Base-by-base conservation (phyloP, 495 filamentous ascomycete species). In the Astrothelium subdiscretum region DNA sequence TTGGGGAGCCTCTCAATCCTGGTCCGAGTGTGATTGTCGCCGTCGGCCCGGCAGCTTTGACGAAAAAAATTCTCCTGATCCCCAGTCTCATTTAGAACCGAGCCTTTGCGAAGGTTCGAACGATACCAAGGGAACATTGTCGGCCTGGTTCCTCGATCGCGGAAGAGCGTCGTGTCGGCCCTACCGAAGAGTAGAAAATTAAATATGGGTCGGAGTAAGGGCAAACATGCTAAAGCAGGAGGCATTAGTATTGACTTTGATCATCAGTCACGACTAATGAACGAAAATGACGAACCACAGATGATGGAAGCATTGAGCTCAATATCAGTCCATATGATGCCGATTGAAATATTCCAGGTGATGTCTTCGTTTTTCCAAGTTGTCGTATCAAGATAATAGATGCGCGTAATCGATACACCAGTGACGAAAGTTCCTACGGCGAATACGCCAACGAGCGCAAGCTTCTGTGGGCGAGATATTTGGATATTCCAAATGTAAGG, bases 401-500 rank as follows among this genome's bases (percentile, higher is more conserved):
- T 22, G 12, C 58, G 58, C 1, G 43, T 18, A n/a, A 42, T 60
- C 22, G 58, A 42, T 8, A 60, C 58, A 26, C 20, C 22, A 29
- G 35, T 60, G 31, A 54, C 48, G 15, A 60, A 60, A 18, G 26
- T 24, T 44, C 60, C 60, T 6, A 62, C 35, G 22, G 58, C 20
- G 29, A 60, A 60, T n/a, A 60, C 26, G 58, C 22, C 58, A 10
- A 44, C 31, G 58, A 60, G 58, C 32, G 26, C 58, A 11, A 60
- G 22, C 18, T 22, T 40, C 15, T 43, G 58, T 42, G 58, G 32
- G 10, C 22, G 35, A 27, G 24, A 27, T 3, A 44, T 32, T 40
- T 65, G 59, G 18, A 65, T 51, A 26, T 62, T 32, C 63, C 59
- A 58, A 12, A 65, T 59, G 24, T 51, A 32, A 18, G 59, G 48